A percentile compares a stretch with the other conserved stretches of the same genome.
Evolutionary conservation across 345 rosid genomes (phyloP).

Genomic region (Lenwebbia sp.): DNA sequence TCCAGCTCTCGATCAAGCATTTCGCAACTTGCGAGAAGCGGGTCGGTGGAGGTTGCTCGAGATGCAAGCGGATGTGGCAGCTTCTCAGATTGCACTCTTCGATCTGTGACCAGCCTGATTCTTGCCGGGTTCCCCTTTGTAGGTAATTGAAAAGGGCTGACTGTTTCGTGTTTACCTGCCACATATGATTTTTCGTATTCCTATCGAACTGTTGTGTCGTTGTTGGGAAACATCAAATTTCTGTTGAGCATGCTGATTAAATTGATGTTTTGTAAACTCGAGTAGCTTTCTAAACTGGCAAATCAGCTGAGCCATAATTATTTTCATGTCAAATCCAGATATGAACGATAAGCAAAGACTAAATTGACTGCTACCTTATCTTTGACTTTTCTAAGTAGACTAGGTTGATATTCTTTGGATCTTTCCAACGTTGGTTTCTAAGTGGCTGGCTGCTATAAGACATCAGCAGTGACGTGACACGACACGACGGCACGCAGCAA

Average conservation of each 20-base stretch:
- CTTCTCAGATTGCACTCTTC: conserved; percentile 86
- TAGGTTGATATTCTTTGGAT: neutral
- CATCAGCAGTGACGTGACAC: neutral
- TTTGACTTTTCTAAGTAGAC: neutral
- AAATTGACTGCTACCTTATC: neutral
- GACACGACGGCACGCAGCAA: neutral
- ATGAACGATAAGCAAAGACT: neutral
- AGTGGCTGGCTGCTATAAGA: neutral
- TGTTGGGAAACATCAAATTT: neutral
- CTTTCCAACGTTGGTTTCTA: neutral
- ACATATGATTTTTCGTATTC: neutral
- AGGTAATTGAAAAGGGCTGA: conserved; percentile 23
- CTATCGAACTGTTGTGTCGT: too few relatives aligned
- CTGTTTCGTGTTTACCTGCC: neutral
- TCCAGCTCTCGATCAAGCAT: conserved; percentile 71
- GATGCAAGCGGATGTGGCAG: conserved; percentile 92
- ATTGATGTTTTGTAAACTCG: neutral
- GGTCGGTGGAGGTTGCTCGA: conserved; percentile 51
- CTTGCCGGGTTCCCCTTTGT: conserved; percentile 90
- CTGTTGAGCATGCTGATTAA: neutral
- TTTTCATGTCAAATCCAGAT: neutral
- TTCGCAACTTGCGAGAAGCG: conserved; percentile 63
- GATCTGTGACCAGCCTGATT: conserved; percentile 50
- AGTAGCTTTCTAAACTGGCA: neutral
- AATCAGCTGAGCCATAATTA: neutral